Conservation (phyloP, 2,329 filamentous ascomycete genomes). For the Xylaria sp. region DNA sequence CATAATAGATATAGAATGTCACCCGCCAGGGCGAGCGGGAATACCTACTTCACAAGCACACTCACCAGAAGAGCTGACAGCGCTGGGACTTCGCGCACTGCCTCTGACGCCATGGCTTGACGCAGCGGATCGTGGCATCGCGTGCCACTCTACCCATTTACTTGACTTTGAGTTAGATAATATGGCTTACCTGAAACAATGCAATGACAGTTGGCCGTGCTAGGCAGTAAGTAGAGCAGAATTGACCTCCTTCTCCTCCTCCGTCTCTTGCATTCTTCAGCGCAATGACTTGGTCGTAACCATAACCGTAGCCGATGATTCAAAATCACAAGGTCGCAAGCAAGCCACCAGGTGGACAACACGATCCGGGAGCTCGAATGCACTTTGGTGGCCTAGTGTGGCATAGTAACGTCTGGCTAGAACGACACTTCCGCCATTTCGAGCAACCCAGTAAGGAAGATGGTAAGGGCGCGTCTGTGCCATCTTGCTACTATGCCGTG, state of each 20-base stretch:
- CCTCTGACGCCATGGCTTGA: conserved; percentile 2
- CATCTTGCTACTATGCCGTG: not conserved
- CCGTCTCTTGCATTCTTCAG: not conserved
- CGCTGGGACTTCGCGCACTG: not conserved
- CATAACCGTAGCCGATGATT: not conserved
- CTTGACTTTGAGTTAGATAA: not conserved
- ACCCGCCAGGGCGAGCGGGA: not conserved
- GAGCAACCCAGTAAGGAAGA: not conserved
- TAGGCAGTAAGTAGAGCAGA: not conserved
- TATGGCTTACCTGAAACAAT: conserved; percentile 5
- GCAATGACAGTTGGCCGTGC: not conserved
- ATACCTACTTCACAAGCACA: not conserved
- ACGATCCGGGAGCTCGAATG: not conserved
- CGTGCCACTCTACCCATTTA: not conserved
- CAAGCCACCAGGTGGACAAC: not conserved
- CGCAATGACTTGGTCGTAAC: not conserved
- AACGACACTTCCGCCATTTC: not conserved
- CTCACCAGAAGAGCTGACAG: not conserved
- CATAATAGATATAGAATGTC: not conserved
- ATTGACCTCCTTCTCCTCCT: not conserved
- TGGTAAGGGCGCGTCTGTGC: not conserved
- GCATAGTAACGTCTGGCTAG: not conserved
- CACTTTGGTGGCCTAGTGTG: not conserved
- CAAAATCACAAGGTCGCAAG: not conserved
- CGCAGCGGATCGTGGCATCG: conserved; percentile 14